These are phyloP conservation scores for Aphanocladium album DNA, from an alignment of 2,329 filamentous ascomycete species.

Conservation along the genomic window DNA sequence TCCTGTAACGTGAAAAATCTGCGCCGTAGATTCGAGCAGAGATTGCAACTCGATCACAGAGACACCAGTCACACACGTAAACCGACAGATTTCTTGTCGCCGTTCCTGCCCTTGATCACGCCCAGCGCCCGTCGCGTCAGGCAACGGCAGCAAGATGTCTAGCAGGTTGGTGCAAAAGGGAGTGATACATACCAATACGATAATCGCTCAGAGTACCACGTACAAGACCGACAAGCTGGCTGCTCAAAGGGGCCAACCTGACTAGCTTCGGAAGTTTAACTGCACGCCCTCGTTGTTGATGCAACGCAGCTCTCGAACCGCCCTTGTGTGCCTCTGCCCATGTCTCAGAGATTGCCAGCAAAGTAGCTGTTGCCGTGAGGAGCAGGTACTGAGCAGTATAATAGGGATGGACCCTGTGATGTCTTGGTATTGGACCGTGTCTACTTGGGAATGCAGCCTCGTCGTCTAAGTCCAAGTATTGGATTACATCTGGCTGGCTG, in stretches of 20 bases:
- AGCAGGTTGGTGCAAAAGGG: neutral
- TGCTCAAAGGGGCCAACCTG: neutral
- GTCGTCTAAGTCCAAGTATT: no score
- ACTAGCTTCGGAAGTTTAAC: neutral
- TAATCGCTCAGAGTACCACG: neutral
- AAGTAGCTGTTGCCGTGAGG: neutral
- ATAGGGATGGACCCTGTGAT: neutral
- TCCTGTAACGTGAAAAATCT: no score
- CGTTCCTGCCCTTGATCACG: neutral
- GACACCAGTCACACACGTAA: no score
- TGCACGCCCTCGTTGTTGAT: neutral
- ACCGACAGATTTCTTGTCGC: neutral
- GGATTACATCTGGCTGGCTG: no score
- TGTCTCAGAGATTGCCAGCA: neutral
- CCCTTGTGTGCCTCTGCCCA: neutral
- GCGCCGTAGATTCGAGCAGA: no score
- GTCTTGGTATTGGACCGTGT: neutral
- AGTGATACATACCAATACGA: neutral
- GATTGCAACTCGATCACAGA: no score
- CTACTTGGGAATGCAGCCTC: neutral
- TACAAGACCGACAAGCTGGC: neutral
- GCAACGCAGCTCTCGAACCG: neutral
- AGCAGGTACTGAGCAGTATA: no score
- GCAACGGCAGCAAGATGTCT: neutral
- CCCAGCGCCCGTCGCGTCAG: neutral